Base-by-base conservation (phyloP, 2,329 filamentous ascomycete species). In the Fusarium sarcochroum region DNA sequence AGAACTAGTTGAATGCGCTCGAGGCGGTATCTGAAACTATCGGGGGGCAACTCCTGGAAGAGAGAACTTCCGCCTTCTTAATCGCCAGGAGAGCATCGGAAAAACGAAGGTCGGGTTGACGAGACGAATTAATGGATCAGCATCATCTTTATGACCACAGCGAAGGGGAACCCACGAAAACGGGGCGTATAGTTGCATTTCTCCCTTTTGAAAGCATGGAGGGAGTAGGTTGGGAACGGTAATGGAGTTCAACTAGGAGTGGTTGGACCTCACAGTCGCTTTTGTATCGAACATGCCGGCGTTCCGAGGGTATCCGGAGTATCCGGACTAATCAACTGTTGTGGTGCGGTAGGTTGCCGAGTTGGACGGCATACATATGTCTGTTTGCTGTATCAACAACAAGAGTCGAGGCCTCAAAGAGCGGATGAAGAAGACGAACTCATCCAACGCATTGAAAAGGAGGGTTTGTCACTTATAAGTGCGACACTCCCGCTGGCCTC, bases 111-210 rank as follows among this genome's bases (percentile, higher is more conserved):
- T 51, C 42, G 18, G 46, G 66, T 58, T 40, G 47, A 56, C 45
- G 64, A 53, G 50, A 70, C 53, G 66, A 69, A 63, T 69, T 70
- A 69, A 69, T 69, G 66, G 66, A 70, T 54, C 62, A 63, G 42
- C 58, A 69, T 69, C 58, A 69, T 60, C 40, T 67, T 30, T 63
- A 69, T 70, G 66, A 69, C 66, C 57, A 67, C 47, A 63, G 32
- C 46, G 47, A 54, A 56, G 42, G 47, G 37, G 46, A 49, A 30
- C n/a, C 51, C 41, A 56, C 37, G 41, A 59, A 50, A 56, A 52
- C 41, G 45, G 40, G 66, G 66, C 53, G 60, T 41, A 64, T 42
- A 66, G 44, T 63, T 63, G 47, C 46, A 50, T 63, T 53, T 58
- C 37, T 48, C 44, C 35, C 47, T 46, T 69, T 68, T 56, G 48